Base-by-base conservation (phyloP, 2,329 filamentous ascomycete species). In the Orbilia blumenaviensis region DNA sequence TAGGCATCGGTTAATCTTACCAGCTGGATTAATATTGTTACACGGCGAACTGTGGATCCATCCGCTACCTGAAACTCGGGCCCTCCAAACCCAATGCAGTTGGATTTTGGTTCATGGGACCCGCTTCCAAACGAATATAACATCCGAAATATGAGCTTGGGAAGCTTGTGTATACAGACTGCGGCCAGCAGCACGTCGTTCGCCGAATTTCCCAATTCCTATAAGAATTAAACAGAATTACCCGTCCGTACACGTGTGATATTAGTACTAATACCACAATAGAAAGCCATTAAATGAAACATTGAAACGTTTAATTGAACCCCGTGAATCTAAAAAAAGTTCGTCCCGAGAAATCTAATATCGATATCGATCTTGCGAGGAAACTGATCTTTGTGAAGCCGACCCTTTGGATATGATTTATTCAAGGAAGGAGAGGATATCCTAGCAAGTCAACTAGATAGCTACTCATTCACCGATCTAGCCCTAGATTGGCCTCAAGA, bases 21-120 rank as follows among this genome's bases (percentile, higher is more conserved):
- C 46, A 32, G 25, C 46, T 9, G 2, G 29, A 16, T 42, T 42
- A 32, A 29, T 23, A 27, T 25, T 48, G 29, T 54, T 54, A 54
- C 27, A 54, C 16, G 27, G n/a, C 16, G 9, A 56, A 16, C 29
- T 38, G 52, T 38, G 52, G 32, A 56, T 16, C 18, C 52, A 56
- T 36, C 52, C 32, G 52, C 10, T 56, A 38, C 52, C 32, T 56
- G 52, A 56, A 56, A 56, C 52, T 56, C 32, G 52, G 52, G 32
- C 52, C 52, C 52, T 38, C 21, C 9, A 44, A 41, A 14, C 36
- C 36, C 16, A 41, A n/a, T n/a, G n/a, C n/a, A n/a, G n/a, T n/a
- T n/a, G n/a, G n/a, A n/a, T n/a, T n/a, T n/a, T n/a, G n/a, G 36
- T 16, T 41, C 12, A 41, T n/a, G 36, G 36, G 36, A n/a, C n/a